These are phyloP conservation scores for Chlamydomonas incerta DNA, from an alignment of 139 green algal genomes.

Conservation along the genomic window DNA sequence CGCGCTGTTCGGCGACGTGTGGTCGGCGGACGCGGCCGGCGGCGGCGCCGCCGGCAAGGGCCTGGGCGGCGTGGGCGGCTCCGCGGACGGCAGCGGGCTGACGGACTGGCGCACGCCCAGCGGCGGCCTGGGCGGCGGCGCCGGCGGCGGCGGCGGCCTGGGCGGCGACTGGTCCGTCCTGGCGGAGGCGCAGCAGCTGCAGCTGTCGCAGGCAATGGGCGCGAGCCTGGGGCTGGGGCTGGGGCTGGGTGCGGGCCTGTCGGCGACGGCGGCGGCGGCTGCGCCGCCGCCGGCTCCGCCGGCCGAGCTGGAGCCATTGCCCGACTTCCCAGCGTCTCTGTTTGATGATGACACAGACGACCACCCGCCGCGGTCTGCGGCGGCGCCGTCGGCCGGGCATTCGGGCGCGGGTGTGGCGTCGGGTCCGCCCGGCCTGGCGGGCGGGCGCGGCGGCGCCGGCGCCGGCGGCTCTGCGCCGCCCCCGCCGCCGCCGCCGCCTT, in stretches of 20 bases:
- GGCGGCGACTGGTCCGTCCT: constrained; percentile 10
- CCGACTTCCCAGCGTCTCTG: constrained; percentile 39
- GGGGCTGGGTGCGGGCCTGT: background rate
- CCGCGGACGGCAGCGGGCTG: background rate
- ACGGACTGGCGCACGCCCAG: background rate
- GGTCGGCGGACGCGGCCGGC: constrained; percentile 4
- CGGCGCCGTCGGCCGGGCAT: too few species aligned
- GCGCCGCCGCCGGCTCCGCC: background rate
- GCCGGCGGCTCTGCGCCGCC: too few species aligned
- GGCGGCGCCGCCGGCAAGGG: background rate
- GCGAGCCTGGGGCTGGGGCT: background rate
- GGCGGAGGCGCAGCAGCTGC: constrained; percentile 36
- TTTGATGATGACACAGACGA: constrained; percentile 41
- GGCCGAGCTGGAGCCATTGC: constrained; percentile 31
- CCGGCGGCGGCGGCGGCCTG: background rate
- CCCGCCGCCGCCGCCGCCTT: too few species aligned
- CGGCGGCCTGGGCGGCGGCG: background rate
- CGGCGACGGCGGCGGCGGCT: background rate
- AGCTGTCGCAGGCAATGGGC: constrained; percentile 29
- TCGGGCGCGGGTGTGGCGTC: too few species aligned
- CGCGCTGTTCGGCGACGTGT: constrained; percentile 9
- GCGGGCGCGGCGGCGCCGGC: too few species aligned
- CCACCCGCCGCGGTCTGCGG: background rate
- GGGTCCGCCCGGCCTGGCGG: too few species aligned
- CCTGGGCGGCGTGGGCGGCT: background rate